These are phyloP conservation scores for Rhynchospora breviuscula DNA, from an alignment of 176 grass and related monocot species.

Conservation along the genomic window DNA sequence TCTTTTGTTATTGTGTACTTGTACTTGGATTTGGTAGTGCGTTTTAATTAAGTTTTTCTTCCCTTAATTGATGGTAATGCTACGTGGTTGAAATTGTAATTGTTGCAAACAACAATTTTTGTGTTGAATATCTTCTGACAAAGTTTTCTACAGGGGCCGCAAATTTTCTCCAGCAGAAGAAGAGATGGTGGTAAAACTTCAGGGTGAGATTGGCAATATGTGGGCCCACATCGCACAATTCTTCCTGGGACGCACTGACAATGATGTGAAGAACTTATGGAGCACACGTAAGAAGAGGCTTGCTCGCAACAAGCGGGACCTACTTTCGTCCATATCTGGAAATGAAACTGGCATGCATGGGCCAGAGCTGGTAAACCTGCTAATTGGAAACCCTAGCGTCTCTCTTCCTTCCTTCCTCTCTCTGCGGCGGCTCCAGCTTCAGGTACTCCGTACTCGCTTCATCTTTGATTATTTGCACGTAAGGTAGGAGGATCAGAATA, in stretches of 20 bases:
- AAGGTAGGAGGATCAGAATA: no score
- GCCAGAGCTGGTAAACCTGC: neutral
- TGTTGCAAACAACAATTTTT: neutral
- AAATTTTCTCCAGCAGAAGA: conserved; percentile 44
- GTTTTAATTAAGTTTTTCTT: no score
- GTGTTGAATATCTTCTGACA: neutral
- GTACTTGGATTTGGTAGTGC: neutral
- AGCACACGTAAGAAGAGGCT: conserved; percentile 48
- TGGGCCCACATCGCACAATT: conserved; percentile 46
- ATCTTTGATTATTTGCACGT: no score
- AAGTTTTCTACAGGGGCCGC: neutral
- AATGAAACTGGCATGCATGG: neutral
- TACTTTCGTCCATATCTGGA: neutral
- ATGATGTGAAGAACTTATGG: conserved; percentile 73
- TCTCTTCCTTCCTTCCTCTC: no score
- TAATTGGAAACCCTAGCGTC: no score
- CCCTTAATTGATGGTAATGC: neutral
- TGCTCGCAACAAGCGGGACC: neutral
- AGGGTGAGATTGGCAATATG: conserved; percentile 46
- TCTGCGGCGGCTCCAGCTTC: no score
- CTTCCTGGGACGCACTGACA: conserved; percentile 51
- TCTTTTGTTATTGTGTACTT: neutral
- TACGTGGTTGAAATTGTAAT: neutral
- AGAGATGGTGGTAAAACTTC: conserved; percentile 33
- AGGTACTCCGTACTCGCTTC: no score